Percentiles rank a stretch among this genome's conserved stretches.
Conservation (phyloP, 208 protist genomes). For the Tritrichomonas foetus region DNA sequence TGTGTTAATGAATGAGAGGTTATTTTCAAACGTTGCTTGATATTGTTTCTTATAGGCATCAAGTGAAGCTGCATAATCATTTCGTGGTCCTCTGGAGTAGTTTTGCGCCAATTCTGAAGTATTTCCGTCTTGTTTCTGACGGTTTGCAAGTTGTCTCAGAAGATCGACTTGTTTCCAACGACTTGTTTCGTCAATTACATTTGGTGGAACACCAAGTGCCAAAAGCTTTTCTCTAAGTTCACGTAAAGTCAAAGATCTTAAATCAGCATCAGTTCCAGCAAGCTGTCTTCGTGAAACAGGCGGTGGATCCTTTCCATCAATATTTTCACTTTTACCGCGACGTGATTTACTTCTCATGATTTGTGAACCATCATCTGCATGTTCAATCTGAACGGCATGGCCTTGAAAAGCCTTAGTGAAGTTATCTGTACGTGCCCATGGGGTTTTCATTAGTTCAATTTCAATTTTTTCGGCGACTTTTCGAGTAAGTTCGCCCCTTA, state of each 20-base stretch:
- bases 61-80: background rate
- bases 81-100: background rate
- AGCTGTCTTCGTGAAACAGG: background rate
- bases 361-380: conserved; percentile 3
- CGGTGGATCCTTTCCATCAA: background rate
- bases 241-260: background rate
- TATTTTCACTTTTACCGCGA: background rate
- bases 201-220: background rate
- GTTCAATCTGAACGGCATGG: conserved; percentile 6
- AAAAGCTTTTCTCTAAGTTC: background rate
- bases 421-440: conserved; percentile 30
- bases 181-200: background rate
- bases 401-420: conserved; percentile 19
- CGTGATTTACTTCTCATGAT: background rate
- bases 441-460: conserved; percentile 18
- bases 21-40: conserved; percentile 4
- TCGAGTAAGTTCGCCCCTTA: background rate
- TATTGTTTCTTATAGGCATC: conserved; percentile 4
- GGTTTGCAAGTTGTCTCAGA: background rate
- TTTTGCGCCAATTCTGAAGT: background rate
- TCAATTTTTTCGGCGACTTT: conserved; percentile 15
- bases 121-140: background rate
- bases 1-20: background rate
- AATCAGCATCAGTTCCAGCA: background rate
- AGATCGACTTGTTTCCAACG: background rate